phyloP scores from a whole-genome alignment of 805 yeast species.

The Suhomyces emberorum region DNA sequence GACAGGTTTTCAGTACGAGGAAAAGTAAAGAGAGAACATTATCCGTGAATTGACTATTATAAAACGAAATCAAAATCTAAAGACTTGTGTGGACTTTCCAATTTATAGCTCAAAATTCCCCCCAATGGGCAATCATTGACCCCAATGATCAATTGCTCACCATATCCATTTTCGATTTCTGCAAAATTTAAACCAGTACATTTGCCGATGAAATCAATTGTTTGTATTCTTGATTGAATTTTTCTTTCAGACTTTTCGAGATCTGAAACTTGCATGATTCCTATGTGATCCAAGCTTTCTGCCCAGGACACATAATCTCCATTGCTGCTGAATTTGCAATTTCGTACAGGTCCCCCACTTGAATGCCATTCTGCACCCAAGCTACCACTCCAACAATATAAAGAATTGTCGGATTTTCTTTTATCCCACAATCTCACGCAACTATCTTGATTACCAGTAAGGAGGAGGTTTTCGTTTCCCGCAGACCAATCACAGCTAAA shows the following conservation, averaged over 20 bases:
- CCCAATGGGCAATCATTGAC: constrained; percentile 55
- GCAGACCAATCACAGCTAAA: constrained; percentile 61
- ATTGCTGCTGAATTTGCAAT: constrained; percentile 45
- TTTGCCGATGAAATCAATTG: constrained; percentile 55
- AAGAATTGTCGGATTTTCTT: constrained; percentile 27
- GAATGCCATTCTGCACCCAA: constrained; percentile 20
- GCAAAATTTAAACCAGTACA: constrained; percentile 53
- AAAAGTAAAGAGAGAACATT: too few relatives aligned
- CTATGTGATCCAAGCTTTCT: constrained; percentile 58
- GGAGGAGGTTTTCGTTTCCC: constrained; percentile 37
- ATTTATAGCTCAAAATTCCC: constrained; percentile 50
- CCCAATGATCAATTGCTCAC: constrained; percentile 51
- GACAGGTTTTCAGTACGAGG: too few relatives aligned
- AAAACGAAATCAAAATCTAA: constrained; percentile 41
- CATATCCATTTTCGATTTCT: constrained; percentile 39
- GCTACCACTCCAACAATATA: constrained; percentile 36
- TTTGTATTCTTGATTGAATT: constrained; percentile 35
- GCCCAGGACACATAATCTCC: constrained; percentile 52
- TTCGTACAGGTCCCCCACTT: constrained; percentile 49
- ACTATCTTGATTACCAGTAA: constrained; percentile 62
- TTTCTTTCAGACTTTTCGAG: constrained; percentile 14
- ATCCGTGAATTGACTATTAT: constrained; percentile 6
- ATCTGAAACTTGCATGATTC: constrained; percentile 41
- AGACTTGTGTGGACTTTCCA: constrained; percentile 31
- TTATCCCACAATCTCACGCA: constrained; percentile 53